Evolutionary conservation across 2,329 filamentous ascomycete genomes (phyloP).

Genomic region (Penicillium olsonii): DNA sequence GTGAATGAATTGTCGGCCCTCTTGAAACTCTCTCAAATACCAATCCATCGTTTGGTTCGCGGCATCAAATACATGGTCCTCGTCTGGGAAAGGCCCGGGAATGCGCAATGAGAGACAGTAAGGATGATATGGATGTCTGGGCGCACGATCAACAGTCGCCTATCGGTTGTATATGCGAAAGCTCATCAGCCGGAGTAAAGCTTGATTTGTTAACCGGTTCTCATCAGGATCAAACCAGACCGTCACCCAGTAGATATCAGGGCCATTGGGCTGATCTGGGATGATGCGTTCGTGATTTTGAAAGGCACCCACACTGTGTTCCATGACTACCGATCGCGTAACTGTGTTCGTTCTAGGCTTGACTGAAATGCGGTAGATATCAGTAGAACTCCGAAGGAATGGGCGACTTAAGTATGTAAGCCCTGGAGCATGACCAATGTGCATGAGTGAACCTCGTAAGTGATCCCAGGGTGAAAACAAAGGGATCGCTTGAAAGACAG

Average conservation of each 20-base stretch:
- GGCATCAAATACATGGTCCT: neutral
- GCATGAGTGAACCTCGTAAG: no score
- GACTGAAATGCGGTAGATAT: no score
- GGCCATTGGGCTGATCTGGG: neutral
- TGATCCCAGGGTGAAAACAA: no score
- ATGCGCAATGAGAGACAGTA: slow-evolving; percentile 3
- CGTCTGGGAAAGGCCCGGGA: neutral
- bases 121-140: slow-evolving; percentile 1
- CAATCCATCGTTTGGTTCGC: neutral
- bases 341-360: no score
- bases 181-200: neutral
- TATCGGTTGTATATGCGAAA: slow-evolving; percentile 2
- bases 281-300: neutral
- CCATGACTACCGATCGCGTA: no score
- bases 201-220: neutral
- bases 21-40: neutral
- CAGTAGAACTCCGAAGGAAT: no score
- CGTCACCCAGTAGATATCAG: neutral
- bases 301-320: no score
- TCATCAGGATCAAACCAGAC: slow-evolving; percentile 2
- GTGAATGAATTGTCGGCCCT: neutral
- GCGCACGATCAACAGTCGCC: neutral
- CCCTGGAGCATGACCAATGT: no score
- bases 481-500: no score
- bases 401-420: no score